Conservation (phyloP, 108 stramenopile genomes). For the Skeletonema costatum region DNA sequence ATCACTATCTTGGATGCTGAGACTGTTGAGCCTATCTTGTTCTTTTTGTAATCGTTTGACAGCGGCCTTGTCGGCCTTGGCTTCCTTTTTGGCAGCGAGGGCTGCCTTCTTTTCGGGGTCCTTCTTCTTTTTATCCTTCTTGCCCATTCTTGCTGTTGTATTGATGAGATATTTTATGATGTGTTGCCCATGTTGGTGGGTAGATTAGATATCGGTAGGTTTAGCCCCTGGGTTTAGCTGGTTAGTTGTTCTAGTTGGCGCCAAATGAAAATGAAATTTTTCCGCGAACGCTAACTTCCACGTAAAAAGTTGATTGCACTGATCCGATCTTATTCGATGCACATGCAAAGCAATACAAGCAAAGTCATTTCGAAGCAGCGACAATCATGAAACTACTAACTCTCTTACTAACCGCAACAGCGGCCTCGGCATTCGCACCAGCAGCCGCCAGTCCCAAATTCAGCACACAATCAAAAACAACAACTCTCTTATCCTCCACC, state of each 20-base stretch:
- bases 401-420: neutral
- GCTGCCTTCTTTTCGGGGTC: conserved; percentile 83
- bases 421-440: neutral
- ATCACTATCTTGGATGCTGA: conserved; percentile 7
- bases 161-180: neutral
- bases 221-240: too few relatives aligned
- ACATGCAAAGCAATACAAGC: neutral
- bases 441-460: neutral
- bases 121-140: conserved; percentile 72
- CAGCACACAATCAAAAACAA: neutral
- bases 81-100: conserved; percentile 79
- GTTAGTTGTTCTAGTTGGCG: too few relatives aligned
- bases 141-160: conserved; percentile 47
- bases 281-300: too few relatives aligned
- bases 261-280: too few relatives aligned
- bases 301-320: too few relatives aligned
- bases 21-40: conserved; percentile 17
- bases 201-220: neutral
- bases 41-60: conserved; percentile 69
- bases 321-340: neutral
- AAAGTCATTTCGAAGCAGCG: neutral
- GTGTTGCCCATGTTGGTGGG: neutral
- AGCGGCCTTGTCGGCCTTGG: conserved; percentile 82
- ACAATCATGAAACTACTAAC: neutral
- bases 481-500: neutral